A percentile compares a stretch with the other conserved stretches of the same genome.
Conservation (phyloP, 306 rosid species). For the Acacia acuminata region DNA sequence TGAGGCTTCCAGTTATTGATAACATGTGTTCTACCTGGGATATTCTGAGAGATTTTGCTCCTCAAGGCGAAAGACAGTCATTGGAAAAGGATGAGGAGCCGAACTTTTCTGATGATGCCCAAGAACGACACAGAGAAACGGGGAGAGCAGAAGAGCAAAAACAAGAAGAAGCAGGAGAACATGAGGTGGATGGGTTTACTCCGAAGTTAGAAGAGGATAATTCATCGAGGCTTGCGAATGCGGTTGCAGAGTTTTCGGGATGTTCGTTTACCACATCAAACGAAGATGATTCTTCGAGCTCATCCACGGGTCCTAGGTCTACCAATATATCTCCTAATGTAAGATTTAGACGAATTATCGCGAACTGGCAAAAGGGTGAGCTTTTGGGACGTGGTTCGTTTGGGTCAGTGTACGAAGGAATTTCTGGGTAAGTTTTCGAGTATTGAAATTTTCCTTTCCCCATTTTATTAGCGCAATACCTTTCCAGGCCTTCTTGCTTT, state of each 20-base stretch:
- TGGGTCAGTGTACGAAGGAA: slow-evolving; percentile 90
- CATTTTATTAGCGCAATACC: slow-evolving; percentile 16
- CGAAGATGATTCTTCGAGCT: slow-evolving; percentile 83
- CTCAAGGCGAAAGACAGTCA: slow-evolving; percentile 31
- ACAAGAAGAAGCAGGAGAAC: slow-evolving; percentile 17
- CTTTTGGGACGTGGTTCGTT: slow-evolving; percentile 94
- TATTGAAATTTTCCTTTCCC: neutral
- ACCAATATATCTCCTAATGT: slow-evolving; percentile 69
- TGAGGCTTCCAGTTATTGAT: slow-evolving; percentile 50
- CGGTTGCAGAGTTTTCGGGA: slow-evolving; percentile 34
- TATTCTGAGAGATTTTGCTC: slow-evolving; percentile 56
- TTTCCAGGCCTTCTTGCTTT: neutral
- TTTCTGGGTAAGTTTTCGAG: slow-evolving; percentile 63
- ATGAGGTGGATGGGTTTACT: slow-evolving; percentile 1
- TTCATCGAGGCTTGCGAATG: slow-evolving; percentile 30
- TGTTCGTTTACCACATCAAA: slow-evolving; percentile 74
- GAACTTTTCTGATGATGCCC: slow-evolving; percentile 29
- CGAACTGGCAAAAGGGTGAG: slow-evolving; percentile 66
- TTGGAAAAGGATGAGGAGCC: neutral
- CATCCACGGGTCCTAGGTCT: slow-evolving; percentile 60
- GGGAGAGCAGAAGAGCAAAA: slow-evolving; percentile 14
- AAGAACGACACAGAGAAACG: slow-evolving; percentile 9
- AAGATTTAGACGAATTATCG: slow-evolving; percentile 53
- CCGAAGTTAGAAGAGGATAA: slow-evolving; percentile 34
- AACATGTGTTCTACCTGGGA: slow-evolving; percentile 70